Evolutionary conservation across 371 early-diverging fungal species (phyloP).

Genomic region (Coemansia sp.): DNA sequence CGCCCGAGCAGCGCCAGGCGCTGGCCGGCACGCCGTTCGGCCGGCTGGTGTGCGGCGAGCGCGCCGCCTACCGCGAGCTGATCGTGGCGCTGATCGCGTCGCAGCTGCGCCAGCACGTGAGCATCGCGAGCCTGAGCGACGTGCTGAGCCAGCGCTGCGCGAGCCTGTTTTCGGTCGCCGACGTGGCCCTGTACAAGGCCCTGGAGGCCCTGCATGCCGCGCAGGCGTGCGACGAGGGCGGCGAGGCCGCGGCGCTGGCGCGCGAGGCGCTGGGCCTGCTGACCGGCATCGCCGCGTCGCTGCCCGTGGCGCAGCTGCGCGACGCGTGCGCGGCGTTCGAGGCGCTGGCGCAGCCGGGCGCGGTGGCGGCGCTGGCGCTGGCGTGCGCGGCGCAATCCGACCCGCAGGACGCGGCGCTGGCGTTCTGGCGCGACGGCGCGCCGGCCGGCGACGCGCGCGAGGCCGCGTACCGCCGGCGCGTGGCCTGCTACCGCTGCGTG

Average conservation of each 20-base stretch:
- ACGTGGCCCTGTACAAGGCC: constrained; percentile 76
- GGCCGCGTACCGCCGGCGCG: constrained; percentile 42
- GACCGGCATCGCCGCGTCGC: constrained; percentile 53
- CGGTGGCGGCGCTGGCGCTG: constrained; percentile 68
- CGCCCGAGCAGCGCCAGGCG: constrained; percentile 47
- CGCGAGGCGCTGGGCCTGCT: constrained; percentile 63
- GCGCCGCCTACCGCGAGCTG: constrained; percentile 64
- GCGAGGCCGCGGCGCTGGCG: constrained; percentile 56
- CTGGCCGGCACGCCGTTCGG: constrained; percentile 60
- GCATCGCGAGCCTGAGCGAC: constrained; percentile 54
- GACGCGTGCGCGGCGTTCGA: constrained; percentile 62
- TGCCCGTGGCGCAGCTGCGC: constrained; percentile 58
- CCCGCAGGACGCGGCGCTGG: constrained; percentile 58
- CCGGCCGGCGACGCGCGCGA: constrained; percentile 35
- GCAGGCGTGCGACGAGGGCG: constrained; percentile 50
- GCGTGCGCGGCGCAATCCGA: constrained; percentile 68
- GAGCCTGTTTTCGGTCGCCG: constrained; percentile 67
- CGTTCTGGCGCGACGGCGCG: constrained; percentile 49
- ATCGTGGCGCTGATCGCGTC: constrained; percentile 70
- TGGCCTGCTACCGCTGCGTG: constrained; percentile 55
- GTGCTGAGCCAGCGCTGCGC: constrained; percentile 68
- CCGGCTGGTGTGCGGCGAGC: constrained; percentile 60
- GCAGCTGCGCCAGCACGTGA: constrained; percentile 60
- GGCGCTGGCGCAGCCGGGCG: constrained; percentile 56
- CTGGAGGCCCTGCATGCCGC: constrained; percentile 61